Evolutionary conservation across 495 filamentous ascomycete genomes (phyloP).

Genomic region (Aspergillus indologenus): DNA sequence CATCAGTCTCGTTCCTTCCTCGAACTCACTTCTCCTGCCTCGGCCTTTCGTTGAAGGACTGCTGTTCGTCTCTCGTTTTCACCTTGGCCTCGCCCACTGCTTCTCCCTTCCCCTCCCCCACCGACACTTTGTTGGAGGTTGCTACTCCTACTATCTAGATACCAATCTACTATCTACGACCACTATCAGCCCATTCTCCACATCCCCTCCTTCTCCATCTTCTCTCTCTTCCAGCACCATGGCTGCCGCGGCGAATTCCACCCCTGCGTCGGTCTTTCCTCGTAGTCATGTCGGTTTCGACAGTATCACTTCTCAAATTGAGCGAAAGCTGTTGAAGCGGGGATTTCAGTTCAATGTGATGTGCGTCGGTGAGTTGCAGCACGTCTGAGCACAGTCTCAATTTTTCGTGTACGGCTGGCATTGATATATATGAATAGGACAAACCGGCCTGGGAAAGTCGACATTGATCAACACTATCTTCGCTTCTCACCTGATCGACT

Average conservation of each 20-base stretch:
- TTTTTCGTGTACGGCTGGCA: neutral
- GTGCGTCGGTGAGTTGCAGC: constrained; percentile 81
- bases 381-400: neutral
- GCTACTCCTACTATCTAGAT: constrained; percentile 7
- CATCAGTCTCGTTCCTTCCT: constrained; percentile 6
- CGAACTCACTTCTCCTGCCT: neutral
- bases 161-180: constrained; percentile 2
- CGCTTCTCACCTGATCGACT: constrained; percentile 98
- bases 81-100: constrained; percentile 1
- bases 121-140: constrained; percentile 1
- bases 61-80: constrained; percentile 9
- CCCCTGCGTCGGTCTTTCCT: constrained; percentile 70
- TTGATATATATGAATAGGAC: constrained; percentile 56
- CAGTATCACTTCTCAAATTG: constrained; percentile 97
- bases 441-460: constrained; percentile 98
- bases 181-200: constrained; percentile 4
- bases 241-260: constrained; percentile 49
- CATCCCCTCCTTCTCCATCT: constrained; percentile 9
- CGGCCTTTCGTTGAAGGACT: neutral
- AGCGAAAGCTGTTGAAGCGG: constrained; percentile 98
- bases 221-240: constrained; percentile 33
- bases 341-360: constrained; percentile 99
- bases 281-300: constrained; percentile 98
- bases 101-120: constrained; percentile 4
- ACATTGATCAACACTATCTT: constrained; percentile 99